Base-by-base conservation (phyloP, 495 filamentous ascomycete species). In the Neurospora sp. region DNA sequence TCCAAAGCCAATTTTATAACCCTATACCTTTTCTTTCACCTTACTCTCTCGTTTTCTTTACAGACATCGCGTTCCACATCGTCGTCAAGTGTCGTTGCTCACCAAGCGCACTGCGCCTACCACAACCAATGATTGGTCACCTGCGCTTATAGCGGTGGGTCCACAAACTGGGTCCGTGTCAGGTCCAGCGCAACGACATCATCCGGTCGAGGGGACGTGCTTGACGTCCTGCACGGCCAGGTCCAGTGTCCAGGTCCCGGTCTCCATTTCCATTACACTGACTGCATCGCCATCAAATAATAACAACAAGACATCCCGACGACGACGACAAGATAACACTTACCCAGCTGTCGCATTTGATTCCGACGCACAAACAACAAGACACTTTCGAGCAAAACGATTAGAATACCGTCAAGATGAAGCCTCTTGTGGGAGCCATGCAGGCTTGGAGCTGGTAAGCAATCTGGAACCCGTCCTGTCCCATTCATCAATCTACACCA, bases 361-460 rank as follows among this genome's bases (percentile, higher is more conserved):
- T 8, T 8, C 16, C 6, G n/a, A n/a, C n/a, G 14, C 27, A 62
- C 14, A 18, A 18, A 35, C 54, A 27, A 41, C n/a, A 9, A 35
- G 20, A 35, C 27, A 39, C 1, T 9, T 39, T 23, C 10, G 59
- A 16, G 7, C 3, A 2, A 41, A 18, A 8, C 16, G 5, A 31
- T 69, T 4, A 20, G 10, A 23, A 46, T 38, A 27, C 44, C 76
- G 75, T 82, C 87, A 91, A 76, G 76, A 97, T 97, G 93, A 97
- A 97, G 90, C 94, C 94, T 72, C 84, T 97, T 79, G 92, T 97
- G 69, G 91, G 92, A 76, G 89, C 92, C 72, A 85, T 96, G 86
- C 94, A 96, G 85, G 94, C 94, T 80, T 97, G 94, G 93, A 93
- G 90, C 84, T 97, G 94, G 94, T 97, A 85, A 73, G 81, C 71